These are phyloP conservation scores for Colletotrichum gloeosporioides DNA, from an alignment of 2,329 filamentous ascomycete species.

Conservation along the genomic window DNA sequence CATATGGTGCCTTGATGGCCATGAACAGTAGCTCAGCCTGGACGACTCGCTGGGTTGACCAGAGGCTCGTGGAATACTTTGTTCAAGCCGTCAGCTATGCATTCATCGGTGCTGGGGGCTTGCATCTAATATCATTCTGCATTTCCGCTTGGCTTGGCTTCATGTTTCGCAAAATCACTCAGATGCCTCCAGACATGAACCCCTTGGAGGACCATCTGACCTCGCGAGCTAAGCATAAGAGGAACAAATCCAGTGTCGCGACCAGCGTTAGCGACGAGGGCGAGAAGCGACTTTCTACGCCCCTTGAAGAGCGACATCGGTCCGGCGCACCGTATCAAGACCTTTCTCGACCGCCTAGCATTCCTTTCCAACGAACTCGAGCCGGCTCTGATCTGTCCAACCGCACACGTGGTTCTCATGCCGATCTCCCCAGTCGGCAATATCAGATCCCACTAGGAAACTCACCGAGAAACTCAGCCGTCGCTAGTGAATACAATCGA, in stretches of 20 bases:
- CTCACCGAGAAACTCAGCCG: constrained; percentile 48
- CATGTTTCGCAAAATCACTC: constrained; percentile 81
- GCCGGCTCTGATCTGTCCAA: constrained; percentile 64
- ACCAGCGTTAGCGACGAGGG: constrained; percentile 48
- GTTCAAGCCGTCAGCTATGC: constrained; percentile 72
- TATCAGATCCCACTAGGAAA: constrained; percentile 54
- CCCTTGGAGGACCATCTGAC: constrained; percentile 88
- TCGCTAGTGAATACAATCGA: constrained; percentile 52
- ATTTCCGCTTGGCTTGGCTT: constrained; percentile 78
- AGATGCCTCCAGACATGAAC: constrained; percentile 92
- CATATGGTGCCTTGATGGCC: constrained; percentile 56
- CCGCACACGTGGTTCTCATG: constrained; percentile 57
- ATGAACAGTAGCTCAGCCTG: constrained; percentile 58
- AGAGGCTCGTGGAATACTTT: constrained; percentile 63
- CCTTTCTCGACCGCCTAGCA: constrained; percentile 54
- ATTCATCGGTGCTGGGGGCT: constrained; percentile 64
- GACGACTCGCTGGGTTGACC: constrained; percentile 69
- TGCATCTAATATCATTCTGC: constrained; percentile 74
- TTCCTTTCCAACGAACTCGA: constrained; percentile 85
- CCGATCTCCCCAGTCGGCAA: constrained; percentile 60
- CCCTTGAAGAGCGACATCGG: constrained; percentile 44
- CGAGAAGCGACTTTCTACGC: constrained; percentile 65
- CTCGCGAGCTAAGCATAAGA: constrained; percentile 74
- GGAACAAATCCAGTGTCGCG: constrained; percentile 67
- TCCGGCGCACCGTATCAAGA: constrained; percentile 51